A percentile compares a stretch with the other conserved stretches of the same genome.
phyloP scores from a whole-genome alignment of 2,329 filamentous ascomycete species.

The Aspergillus glaucus region DNA sequence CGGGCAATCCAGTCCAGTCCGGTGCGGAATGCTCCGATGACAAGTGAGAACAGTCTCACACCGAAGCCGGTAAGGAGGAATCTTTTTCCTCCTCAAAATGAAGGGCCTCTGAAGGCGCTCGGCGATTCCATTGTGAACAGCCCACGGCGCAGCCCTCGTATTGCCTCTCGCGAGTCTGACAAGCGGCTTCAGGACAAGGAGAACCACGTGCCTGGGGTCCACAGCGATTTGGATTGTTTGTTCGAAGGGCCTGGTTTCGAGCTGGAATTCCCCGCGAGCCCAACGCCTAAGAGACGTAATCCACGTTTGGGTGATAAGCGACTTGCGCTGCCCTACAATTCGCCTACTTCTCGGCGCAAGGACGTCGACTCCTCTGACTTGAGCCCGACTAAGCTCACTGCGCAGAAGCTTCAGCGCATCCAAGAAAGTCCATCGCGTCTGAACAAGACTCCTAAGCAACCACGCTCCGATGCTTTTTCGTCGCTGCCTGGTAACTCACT shows the following conservation, averaged over 20 bases:
- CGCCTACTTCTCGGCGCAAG: constrained; percentile 23
- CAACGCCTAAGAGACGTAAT: constrained; percentile 48
- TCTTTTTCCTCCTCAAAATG: constrained; percentile 36
- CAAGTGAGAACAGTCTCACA: constrained; percentile 46
- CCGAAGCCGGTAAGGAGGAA: constrained; percentile 48
- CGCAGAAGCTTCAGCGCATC: constrained; percentile 29
- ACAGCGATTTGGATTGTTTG: constrained; percentile 55
- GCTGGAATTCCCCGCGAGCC: constrained; percentile 52
- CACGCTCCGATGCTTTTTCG: constrained; percentile 13
- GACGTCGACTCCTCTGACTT: constrained; percentile 12
- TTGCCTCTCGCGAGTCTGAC: constrained; percentile 28
- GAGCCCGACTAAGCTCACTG: constrained; percentile 26
- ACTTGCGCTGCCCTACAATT: constrained; percentile 33
- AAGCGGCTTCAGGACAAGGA: constrained; percentile 50
- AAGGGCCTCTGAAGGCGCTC: constrained; percentile 31
- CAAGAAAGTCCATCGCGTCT: constrained; percentile 19
- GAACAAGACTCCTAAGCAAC: constrained; percentile 20
- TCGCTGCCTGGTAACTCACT: constrained; percentile 19
- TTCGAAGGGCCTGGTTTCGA: constrained; percentile 55
- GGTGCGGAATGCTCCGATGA: constrained; percentile 36
- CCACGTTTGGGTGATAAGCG: constrained; percentile 35
- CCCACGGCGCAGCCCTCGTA: constrained; percentile 43
- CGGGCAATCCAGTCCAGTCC: constrained; percentile 59
- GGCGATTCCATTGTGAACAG: constrained; percentile 37
- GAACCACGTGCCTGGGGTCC: constrained; percentile 43